Percentiles rank a stretch among this genome's conserved stretches.
Evolutionary conservation across 805 yeast genomes (phyloP).

Genomic region (Metschnikowia baotianmanensis): DNA sequence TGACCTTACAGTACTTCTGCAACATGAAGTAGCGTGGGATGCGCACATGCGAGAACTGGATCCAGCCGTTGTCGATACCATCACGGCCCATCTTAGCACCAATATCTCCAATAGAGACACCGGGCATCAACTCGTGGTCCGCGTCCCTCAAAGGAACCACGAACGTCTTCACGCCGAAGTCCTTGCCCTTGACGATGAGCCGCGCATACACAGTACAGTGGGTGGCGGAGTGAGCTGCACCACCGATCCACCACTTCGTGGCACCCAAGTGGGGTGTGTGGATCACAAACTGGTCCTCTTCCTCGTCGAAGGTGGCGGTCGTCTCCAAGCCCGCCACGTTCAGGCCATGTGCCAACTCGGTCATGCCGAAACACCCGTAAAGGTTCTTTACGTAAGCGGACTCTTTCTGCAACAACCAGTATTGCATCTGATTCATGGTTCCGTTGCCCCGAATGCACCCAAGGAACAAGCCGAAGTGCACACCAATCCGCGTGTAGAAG

Average conservation of each 20-base stretch:
- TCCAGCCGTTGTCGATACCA: conserved; percentile 97
- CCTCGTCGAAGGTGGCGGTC: conserved; percentile 75
- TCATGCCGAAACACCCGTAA: conserved; percentile 62
- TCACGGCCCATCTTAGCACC: conserved; percentile 96
- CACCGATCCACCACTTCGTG: conserved; percentile 99
- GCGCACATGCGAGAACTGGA: conserved; percentile 79
- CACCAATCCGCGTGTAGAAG: conserved; percentile 78
- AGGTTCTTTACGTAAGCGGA: conserved; percentile 57
- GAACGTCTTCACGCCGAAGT: conserved; percentile 89
- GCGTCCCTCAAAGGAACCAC: conserved; percentile 85
- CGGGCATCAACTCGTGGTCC: conserved; percentile 70
- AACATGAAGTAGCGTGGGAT: conserved; percentile 85
- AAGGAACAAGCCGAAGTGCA: conserved; percentile 82
- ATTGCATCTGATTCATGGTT: conserved; percentile 75
- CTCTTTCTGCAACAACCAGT: conserved; percentile 76
- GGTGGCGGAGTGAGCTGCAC: conserved; percentile 93
- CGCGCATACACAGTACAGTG: conserved; percentile 87
- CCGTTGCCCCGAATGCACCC: conserved; percentile 85
- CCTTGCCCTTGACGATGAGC: conserved; percentile 74
- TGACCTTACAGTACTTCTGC: conserved; percentile 72
- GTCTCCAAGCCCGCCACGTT: conserved; percentile 93
- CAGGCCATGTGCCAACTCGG: conserved; percentile 66
- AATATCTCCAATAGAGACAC: conserved; percentile 84
- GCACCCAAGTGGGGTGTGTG: conserved; percentile 91
- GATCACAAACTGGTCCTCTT: conserved; percentile 65